A percentile compares a stretch with the other conserved stretches of the same genome.
These are phyloP conservation scores for Epichloe sibirici DNA, from an alignment of 2,329 filamentous ascomycete species.

Conservation along the genomic window DNA sequence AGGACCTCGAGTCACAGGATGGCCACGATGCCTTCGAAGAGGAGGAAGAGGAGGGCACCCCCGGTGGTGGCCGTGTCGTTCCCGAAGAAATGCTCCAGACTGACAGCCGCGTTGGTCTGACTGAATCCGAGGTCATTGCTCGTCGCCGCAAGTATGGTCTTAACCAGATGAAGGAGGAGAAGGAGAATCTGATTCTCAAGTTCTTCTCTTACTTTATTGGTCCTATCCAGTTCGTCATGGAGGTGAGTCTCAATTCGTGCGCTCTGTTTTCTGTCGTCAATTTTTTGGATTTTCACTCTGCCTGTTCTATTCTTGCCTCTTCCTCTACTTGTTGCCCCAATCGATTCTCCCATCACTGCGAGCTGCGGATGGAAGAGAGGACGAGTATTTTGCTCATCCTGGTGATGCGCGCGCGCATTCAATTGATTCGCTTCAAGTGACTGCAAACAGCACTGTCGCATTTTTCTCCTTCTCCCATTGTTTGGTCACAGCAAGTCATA, in stretches of 20 bases:
- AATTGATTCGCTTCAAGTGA: neutral
- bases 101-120: slow-evolving; percentile 60
- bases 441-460: neutral
- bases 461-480: neutral
- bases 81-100: slow-evolving; percentile 70
- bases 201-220: slow-evolving; percentile 76
- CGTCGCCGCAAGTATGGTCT: slow-evolving; percentile 63
- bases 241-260: slow-evolving; percentile 40
- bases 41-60: slow-evolving; percentile 36
- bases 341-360: neutral
- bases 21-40: slow-evolving; percentile 54
- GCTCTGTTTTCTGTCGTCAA: neutral
- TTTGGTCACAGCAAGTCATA: neutral
- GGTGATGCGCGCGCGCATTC: neutral
- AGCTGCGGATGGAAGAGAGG: neutral
- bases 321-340: neutral
- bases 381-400: neutral
- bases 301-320: neutral
- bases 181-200: slow-evolving; percentile 73
- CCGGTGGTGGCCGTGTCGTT: slow-evolving; percentile 46
- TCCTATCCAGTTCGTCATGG: slow-evolving; percentile 90
- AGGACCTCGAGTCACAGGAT: slow-evolving; percentile 75
- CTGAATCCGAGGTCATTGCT: slow-evolving; percentile 51
- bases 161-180: slow-evolving; percentile 87
- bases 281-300: neutral